Evolutionary conservation across 805 yeast genomes (phyloP).

Genomic region (Blastobotrys robertii): DNA sequence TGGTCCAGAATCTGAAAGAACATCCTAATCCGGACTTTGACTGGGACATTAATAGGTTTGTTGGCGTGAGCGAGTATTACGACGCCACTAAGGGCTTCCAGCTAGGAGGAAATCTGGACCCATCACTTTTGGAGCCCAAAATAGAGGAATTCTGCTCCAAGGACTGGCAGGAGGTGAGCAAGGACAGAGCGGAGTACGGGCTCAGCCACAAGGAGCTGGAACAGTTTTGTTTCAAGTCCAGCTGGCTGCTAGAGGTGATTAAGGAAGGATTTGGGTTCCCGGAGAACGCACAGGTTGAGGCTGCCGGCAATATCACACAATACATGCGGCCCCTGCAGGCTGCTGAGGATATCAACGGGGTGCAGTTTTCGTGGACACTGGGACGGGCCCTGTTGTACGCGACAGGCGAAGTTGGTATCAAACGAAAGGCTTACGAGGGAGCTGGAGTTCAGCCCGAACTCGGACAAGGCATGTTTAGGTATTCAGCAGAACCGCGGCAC

Average conservation of each 20-base stretch:
- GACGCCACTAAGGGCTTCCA: conserved; percentile 88
- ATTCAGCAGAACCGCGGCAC: too few species aligned
- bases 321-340: conserved; percentile 51
- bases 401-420: background rate
- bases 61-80: conserved; percentile 96
- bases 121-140: conserved; percentile 56
- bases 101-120: conserved; percentile 73
- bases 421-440: background rate
- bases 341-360: conserved; percentile 69
- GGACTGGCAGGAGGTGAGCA: conserved; percentile 51
- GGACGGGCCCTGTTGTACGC: conserved; percentile 83
- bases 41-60: conserved; percentile 70
- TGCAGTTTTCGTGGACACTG: conserved; percentile 89
- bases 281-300: background rate
- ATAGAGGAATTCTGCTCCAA: conserved; percentile 67
- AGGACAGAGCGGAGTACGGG: conserved; percentile 40
- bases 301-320: background rate
- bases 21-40: conserved; percentile 53
- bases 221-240: conserved; percentile 86
- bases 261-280: conserved; percentile 93
- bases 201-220: conserved; percentile 43
- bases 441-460: background rate
- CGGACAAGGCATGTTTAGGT: too few species aligned
- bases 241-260: conserved; percentile 81
- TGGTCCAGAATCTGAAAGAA: conserved; percentile 31